Evolutionary conservation across 2,329 filamentous ascomycete genomes (phyloP).

Genomic region (Aureobasidium lini): DNA sequence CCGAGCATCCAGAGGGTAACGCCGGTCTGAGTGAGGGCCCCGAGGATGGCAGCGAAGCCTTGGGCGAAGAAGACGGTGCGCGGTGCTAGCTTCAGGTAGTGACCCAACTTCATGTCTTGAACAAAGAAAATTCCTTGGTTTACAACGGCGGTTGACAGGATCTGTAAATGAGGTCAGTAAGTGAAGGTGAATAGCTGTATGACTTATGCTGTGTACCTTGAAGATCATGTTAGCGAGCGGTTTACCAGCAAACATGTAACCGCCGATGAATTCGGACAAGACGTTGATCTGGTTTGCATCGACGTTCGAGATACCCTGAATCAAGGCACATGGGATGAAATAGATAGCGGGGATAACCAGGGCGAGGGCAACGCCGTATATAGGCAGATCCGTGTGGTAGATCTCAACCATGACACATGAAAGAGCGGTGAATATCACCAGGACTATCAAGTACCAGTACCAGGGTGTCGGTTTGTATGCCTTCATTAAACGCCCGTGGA

Average conservation of each 20-base stretch:
- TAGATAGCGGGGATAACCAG: constrained; percentile 70
- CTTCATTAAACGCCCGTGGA: constrained; percentile 73
- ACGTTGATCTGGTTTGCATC: constrained; percentile 22
- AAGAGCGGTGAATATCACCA: constrained; percentile 21
- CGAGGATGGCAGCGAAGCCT: constrained; percentile 66
- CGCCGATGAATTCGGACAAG: constrained; percentile 55
- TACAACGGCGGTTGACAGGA: constrained; percentile 61
- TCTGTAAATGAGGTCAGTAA: constrained; percentile 28
- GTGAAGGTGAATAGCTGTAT: no score
- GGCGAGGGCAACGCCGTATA: constrained; percentile 77
- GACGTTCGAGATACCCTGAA: constrained; percentile 68
- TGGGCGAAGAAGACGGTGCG: constrained; percentile 69
- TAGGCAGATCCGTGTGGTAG: constrained; percentile 44
- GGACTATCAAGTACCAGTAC: constrained; percentile 47
- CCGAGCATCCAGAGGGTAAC: constrained; percentile 87
- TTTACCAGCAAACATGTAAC: constrained; percentile 71
- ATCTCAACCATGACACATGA: constrained; percentile 23
- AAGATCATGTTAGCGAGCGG: constrained; percentile 92
- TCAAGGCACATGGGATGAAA: constrained; percentile 85
- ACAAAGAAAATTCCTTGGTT: constrained; percentile 51
- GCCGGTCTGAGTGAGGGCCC: constrained; percentile 71
- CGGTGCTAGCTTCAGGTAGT: constrained; percentile 82
- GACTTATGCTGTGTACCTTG: no score
- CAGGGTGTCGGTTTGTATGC: constrained; percentile 75
- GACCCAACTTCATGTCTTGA: constrained; percentile 71